These are phyloP conservation scores for Cutaneotrichosporon sp. DNA, from an alignment of 1,284 basidiomycete genomes.

Conservation along the genomic window DNA sequence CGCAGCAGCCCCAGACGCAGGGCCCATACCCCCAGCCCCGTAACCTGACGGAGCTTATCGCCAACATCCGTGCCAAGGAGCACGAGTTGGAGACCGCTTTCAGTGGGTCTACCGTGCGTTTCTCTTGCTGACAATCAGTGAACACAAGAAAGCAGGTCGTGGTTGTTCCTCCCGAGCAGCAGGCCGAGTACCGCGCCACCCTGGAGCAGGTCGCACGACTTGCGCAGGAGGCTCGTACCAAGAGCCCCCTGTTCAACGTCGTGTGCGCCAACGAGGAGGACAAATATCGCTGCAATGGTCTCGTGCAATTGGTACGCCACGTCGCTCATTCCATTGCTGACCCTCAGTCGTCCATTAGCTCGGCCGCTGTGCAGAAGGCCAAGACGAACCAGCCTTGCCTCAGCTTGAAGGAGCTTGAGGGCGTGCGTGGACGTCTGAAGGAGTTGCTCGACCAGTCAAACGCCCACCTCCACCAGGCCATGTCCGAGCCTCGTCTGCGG, in stretches of 20 bases:
- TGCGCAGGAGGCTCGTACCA: slow-evolving; percentile 20
- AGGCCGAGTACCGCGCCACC: slow-evolving; percentile 14
- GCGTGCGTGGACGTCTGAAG: slow-evolving; percentile 15
- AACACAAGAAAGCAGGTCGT: slow-evolving; percentile 18
- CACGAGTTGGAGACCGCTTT: slow-evolving; percentile 22
- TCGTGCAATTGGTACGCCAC: slow-evolving; percentile 19
- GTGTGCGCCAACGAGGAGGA: slow-evolving; percentile 19
- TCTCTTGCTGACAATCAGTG: slow-evolving; percentile 12
- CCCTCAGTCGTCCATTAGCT: slow-evolving; percentile 17
- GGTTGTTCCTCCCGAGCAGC: slow-evolving; percentile 22
- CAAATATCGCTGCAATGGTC: slow-evolving; percentile 15
- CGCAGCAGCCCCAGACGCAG: slow-evolving; percentile 10
- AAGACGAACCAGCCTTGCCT: slow-evolving; percentile 20
- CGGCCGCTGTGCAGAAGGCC: slow-evolving; percentile 20
- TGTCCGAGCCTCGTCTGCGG: slow-evolving; percentile 17
- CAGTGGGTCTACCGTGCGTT: slow-evolving; percentile 6
- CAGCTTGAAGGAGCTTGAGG: slow-evolving; percentile 24
- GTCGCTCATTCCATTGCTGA: neutral
- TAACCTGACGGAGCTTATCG: slow-evolving; percentile 20
- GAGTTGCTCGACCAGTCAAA: slow-evolving; percentile 16
- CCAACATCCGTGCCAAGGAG: slow-evolving; percentile 20
- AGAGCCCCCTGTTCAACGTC: slow-evolving; percentile 25
- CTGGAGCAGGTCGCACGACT: slow-evolving; percentile 17
- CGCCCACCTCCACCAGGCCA: slow-evolving; percentile 17
- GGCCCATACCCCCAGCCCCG: slow-evolving; percentile 20